Base-by-base conservation (phyloP, 805 yeast genomes). In the Isabelozyma pseudorhagii region DNA sequence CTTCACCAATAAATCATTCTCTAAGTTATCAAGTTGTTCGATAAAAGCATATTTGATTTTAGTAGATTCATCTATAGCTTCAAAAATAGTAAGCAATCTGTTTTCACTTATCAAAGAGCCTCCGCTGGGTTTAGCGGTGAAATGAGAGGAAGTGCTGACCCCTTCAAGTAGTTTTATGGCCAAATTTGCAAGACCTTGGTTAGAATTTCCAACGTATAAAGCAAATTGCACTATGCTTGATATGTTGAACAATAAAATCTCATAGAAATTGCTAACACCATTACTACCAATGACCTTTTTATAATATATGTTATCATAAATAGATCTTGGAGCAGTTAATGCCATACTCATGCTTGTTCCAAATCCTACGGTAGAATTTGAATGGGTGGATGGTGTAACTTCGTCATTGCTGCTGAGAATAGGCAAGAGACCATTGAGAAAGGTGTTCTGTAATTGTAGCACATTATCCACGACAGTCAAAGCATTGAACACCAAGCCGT, bases 1-100 rank as follows among this genome's bases (percentile, higher is more conserved):
- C 59, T 90, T 89, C 11, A 82, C 60, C 5, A 67, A 69, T 34
- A 84, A 63, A 14, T 69, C 68, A 6, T 71, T 67, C 7, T 70
- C 64, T n/a, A 60, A 55, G 1, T 67, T 65, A 42, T 80, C 84
- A 41, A 74, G 61, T 59, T 89, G 96, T 40, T 82, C 79, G 40
- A 89, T 82, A 51, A 91, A 83, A 0, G 90, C 82, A 56, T 80
- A 81, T 51, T 87, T 81, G 38, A 93, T 87, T 54, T 92, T 77
- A 1, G 78, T 71, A 0, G 96, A 82, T 56, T 92, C 97, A 55
- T 89, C 89, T 31, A 87, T 81, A 13, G 91, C 85, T 57, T 85
- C 87, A 47, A 87, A 77, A 38, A 88, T 76, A 0, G 89, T 83
- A 44, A 92, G 65, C 11, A 93, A 67, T 54, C 91, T 81, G 53